A percentile compares a stretch with the other conserved stretches of the same genome.
phyloP scores from a whole-genome alignment of 2,329 filamentous ascomycete genomes.

The Cladosporium austrohemisphaericum region DNA sequence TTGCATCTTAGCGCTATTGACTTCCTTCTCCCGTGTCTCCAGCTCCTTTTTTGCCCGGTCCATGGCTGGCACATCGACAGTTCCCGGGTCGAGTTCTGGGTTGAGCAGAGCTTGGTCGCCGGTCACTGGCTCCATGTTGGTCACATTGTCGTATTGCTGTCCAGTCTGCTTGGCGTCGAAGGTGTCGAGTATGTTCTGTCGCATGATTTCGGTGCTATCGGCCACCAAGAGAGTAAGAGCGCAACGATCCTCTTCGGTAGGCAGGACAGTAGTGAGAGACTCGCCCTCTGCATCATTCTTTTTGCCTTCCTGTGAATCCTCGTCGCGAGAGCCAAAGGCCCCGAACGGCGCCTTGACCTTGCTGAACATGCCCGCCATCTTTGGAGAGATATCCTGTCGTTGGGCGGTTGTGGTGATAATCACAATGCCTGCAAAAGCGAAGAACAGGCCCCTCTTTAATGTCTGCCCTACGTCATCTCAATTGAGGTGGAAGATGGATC shows the following conservation, averaged over 20 bases:
- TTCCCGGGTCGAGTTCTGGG: constrained; percentile 13
- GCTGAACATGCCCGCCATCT: constrained; percentile 27
- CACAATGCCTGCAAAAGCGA: neutral
- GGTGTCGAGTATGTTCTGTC: constrained; percentile 40
- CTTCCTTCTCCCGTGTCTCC: constrained; percentile 45
- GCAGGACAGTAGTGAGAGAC: constrained; percentile 45
- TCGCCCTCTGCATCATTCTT: constrained; percentile 30
- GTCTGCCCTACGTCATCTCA: neutral
- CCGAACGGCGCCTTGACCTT: constrained; percentile 20
- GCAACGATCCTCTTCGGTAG: constrained; percentile 39
- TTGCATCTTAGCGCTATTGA: constrained; percentile 50
- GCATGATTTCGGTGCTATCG: constrained; percentile 45
- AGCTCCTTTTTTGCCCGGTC: constrained; percentile 32
- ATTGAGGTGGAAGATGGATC: no score
- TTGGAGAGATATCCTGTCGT: neutral
- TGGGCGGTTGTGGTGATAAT: neutral
- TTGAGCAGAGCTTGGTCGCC: constrained; percentile 15
- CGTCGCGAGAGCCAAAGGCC: constrained; percentile 20
- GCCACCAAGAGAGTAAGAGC: constrained; percentile 47
- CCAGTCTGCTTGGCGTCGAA: constrained; percentile 39
- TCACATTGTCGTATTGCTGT: constrained; percentile 13
- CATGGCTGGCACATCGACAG: constrained; percentile 12
- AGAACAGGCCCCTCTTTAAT: neutral
- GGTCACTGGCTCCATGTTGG: constrained; percentile 12
- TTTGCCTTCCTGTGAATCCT: constrained; percentile 8